A percentile compares a stretch with the other conserved stretches of the same genome.
These are phyloP conservation scores for Rhodomyrtus tomentosa DNA, from an alignment of 345 rosid species.

Conservation along the genomic window DNA sequence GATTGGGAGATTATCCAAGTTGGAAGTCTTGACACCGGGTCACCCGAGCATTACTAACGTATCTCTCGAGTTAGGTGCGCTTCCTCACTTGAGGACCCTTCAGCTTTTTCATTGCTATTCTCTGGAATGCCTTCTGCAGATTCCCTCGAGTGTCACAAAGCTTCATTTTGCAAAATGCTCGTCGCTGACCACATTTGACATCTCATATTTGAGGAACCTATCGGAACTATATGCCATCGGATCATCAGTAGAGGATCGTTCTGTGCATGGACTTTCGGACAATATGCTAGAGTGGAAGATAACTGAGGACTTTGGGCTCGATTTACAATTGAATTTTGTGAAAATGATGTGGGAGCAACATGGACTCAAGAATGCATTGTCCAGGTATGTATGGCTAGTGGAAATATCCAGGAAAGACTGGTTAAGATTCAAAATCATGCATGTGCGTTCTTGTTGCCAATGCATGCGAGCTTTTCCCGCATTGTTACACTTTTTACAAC, in stretches of 20 bases:
- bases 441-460: no score
- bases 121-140: not conserved
- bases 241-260: not conserved
- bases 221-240: not conserved
- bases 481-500: no score
- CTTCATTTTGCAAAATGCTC: not conserved
- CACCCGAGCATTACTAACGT: not conserved
- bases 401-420: no score
- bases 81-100: not conserved
- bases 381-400: no score
- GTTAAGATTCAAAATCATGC: no score
- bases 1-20: not conserved
- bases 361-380: not conserved
- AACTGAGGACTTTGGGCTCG: not conserved
- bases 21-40: not conserved
- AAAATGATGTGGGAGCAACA: not conserved
- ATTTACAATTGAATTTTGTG: not conserved
- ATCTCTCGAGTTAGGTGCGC: not conserved
- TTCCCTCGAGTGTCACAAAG: not conserved
- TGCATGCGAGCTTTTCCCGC: no score
- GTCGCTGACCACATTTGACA: not conserved
- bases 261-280: not conserved
- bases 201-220: not conserved
- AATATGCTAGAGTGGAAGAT: not conserved
- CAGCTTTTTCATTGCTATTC: fast-evolving